Evolutionary conservation across 2,329 filamentous ascomycete genomes (phyloP).

Genomic region (Aspergillus floridensis): DNA sequence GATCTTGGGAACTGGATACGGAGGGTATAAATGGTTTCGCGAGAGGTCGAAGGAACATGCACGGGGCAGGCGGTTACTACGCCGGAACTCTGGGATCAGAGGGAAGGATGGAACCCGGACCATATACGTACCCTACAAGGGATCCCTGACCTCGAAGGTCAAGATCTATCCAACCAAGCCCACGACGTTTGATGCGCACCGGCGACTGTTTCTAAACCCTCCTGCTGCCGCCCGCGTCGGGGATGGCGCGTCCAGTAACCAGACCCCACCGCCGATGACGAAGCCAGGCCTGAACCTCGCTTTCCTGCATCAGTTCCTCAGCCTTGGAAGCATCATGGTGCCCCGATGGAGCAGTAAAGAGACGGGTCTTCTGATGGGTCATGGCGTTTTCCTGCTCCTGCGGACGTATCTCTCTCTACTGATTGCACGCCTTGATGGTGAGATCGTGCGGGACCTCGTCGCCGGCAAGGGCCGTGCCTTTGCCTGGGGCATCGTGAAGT

Average conservation of each 20-base stretch:
- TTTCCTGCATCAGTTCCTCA: conserved; percentile 94
- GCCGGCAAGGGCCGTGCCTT: conserved; percentile 88
- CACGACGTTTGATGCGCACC: conserved; percentile 93
- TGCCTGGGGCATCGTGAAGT: conserved; percentile 84
- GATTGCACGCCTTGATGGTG: conserved; percentile 88
- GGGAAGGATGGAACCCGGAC: conserved; percentile 94
- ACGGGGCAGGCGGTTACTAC: conserved; percentile 74
- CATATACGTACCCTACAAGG: conserved; percentile 91
- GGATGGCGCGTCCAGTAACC: conserved; percentile 58
- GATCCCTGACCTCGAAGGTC: conserved; percentile 74
- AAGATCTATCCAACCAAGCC: conserved; percentile 86
- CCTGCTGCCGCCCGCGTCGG: conserved; percentile 76
- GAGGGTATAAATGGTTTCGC: conserved; percentile 74
- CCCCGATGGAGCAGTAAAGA: conserved; percentile 95
- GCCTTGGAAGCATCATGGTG: conserved; percentile 95
- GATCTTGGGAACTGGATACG: conserved; percentile 76
- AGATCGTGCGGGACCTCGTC: conserved; percentile 95
- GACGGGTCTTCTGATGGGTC: conserved; percentile 82
- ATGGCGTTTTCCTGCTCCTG: conserved; percentile 84
- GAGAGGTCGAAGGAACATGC: conserved; percentile 73
- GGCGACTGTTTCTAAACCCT: conserved; percentile 87
- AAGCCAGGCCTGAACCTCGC: conserved; percentile 94
- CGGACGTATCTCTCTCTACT: conserved; percentile 92
- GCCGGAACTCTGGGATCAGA: conserved; percentile 87
- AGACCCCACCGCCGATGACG: conserved; percentile 81